Conservation (phyloP, 1,284 basidiomycete genomes). For the Grifola frondosa region DNA sequence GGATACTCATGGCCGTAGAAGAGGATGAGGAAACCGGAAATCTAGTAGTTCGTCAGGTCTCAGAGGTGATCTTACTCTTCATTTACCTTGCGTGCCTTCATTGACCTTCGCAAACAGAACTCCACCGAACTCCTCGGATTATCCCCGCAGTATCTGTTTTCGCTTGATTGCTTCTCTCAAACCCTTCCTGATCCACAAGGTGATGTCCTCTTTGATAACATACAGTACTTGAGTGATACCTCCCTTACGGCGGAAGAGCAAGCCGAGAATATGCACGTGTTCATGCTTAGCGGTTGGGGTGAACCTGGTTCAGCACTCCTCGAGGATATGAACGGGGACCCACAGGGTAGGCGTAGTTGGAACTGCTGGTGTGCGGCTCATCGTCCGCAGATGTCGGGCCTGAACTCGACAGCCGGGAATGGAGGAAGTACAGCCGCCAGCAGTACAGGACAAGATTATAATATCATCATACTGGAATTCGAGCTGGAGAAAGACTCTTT, state of each 20-base stretch:
- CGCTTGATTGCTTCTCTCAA: slow-evolving; percentile 75
- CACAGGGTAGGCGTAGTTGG: slow-evolving; percentile 57
- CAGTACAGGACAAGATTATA: too few species aligned
- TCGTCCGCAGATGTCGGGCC: slow-evolving; percentile 48
- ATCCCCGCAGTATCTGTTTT: slow-evolving; percentile 77
- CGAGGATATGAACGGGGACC: slow-evolving; percentile 34
- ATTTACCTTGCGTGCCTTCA: not conserved
- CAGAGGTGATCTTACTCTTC: slow-evolving; percentile 56
- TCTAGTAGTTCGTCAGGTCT: slow-evolving; percentile 76
- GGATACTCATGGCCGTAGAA: slow-evolving; percentile 77
- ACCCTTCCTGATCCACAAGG: slow-evolving; percentile 71
- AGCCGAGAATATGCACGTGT: slow-evolving; percentile 67
- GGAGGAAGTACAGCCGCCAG: slow-evolving; percentile 16
- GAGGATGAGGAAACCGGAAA: slow-evolving; percentile 60
- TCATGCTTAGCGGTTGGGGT: slow-evolving; percentile 71
- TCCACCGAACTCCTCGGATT: slow-evolving; percentile 71
- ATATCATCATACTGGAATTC: slow-evolving; percentile 75
- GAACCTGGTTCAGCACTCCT: slow-evolving; percentile 52
- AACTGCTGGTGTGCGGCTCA: slow-evolving; percentile 86
- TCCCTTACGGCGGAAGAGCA: slow-evolving; percentile 46
- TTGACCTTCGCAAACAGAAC: slow-evolving; percentile 44
- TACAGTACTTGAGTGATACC: slow-evolving; percentile 64
- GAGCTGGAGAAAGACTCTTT: slow-evolving; percentile 74
- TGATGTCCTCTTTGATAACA: slow-evolving; percentile 75
- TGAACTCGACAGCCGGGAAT: slow-evolving; percentile 13